Conservation (phyloP, 108 stramenopile species). For the Schizochytrium sp. region DNA sequence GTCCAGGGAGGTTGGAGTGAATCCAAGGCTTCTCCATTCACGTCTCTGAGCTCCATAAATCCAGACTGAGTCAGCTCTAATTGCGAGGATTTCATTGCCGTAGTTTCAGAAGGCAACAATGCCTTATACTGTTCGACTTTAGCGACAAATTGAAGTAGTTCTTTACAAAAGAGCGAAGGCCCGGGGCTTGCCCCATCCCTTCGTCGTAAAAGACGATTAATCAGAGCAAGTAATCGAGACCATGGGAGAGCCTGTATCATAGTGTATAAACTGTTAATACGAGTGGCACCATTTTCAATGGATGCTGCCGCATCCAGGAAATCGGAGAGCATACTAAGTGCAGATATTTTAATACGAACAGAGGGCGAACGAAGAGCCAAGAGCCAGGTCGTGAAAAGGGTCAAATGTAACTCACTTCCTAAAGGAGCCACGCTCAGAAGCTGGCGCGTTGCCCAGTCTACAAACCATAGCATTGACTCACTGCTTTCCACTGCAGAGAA, state of each 20-base stretch:
- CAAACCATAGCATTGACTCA: conserved; percentile 28
- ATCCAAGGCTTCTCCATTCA: background rate
- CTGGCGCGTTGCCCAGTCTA: conserved; percentile 52
- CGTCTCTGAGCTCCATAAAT: conserved; percentile 19
- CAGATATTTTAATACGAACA: background rate
- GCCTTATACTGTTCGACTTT: background rate
- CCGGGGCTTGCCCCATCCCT: background rate
- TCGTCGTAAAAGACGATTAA: background rate
- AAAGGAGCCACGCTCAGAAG: background rate
- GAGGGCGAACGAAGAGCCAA: conserved; percentile 6
- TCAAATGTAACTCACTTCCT: background rate
- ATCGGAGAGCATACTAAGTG: background rate
- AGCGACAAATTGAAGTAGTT: background rate
- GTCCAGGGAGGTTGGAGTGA: conserved; percentile 47
- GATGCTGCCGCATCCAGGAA: conserved; percentile 1
- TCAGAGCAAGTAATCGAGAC: background rate
- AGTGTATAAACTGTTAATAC: background rate
- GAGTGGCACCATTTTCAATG: background rate
- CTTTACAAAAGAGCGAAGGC: background rate
- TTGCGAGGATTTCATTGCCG: no score
- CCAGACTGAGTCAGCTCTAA: background rate
- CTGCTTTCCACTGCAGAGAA: background rate
- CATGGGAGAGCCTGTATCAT: background rate
- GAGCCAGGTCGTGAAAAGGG: background rate
- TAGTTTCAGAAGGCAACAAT: no score